Evolutionary conservation across 2,329 filamentous ascomycete genomes (phyloP).

Genomic region (Triangularia verruculosa): DNA sequence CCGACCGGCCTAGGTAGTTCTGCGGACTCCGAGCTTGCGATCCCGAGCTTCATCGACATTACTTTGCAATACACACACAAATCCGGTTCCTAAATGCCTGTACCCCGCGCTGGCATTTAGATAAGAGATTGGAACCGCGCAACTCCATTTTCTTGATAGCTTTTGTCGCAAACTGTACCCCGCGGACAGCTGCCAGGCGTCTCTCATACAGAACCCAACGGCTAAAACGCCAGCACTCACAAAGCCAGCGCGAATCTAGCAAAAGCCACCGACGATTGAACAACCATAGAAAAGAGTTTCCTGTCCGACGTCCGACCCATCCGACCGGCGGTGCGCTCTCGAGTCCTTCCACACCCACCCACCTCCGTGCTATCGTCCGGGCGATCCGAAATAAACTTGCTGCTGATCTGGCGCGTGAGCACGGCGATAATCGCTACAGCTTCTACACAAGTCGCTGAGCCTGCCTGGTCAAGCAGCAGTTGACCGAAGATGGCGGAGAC

Average conservation of each 20-base stretch:
- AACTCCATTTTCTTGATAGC: background rate
- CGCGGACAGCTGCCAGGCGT: background rate
- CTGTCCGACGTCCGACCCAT: background rate
- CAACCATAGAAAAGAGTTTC: background rate
- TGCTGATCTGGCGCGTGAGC: background rate
- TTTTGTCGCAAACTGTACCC: background rate
- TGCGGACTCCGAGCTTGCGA: conserved; percentile 1
- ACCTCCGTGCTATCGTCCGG: background rate
- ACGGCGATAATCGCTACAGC: background rate
- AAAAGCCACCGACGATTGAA: background rate
- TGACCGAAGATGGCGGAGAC: conserved; percentile 15
- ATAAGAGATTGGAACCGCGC: background rate
- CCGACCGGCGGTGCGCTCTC: background rate
- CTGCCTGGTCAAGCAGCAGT: background rate
- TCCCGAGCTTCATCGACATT: conserved; percentile 1
- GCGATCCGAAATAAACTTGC: background rate
- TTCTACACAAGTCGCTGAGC: background rate
- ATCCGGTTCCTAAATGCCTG: conserved; percentile 1
- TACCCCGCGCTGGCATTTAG: conserved; percentile 7
- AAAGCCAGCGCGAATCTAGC: background rate
- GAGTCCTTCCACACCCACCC: background rate
- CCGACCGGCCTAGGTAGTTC: conserved; percentile 6
- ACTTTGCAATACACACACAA: background rate
- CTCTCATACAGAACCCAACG: background rate
- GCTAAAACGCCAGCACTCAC: background rate